Conservation (phyloP, 495 filamentous ascomycete genomes). For the Xylaria telfairii region DNA sequence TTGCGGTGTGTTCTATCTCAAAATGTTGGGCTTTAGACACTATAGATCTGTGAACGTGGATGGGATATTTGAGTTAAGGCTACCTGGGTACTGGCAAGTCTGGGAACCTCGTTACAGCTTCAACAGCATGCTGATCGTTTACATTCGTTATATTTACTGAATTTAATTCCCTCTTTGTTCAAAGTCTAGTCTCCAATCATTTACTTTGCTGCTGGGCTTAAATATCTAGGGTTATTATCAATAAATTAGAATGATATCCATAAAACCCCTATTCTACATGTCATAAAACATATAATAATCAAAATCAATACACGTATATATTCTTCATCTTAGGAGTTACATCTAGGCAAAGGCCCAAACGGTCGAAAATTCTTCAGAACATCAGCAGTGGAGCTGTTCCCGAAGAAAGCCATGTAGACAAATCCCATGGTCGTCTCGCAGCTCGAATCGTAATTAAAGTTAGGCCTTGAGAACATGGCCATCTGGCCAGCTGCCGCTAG, state of each 20-base stretch:
- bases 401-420: not conserved
- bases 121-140: not conserved
- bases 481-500: not conserved
- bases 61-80: not conserved
- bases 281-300: not conserved
- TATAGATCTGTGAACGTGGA: not conserved
- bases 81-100: not conserved
- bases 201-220: not conserved
- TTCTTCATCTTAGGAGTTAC: not conserved
- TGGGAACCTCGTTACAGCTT: not conserved
- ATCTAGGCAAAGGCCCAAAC: not conserved
- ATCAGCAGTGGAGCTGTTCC: not conserved
- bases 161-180: not conserved
- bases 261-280: not conserved
- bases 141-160: not conserved
- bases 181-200: not conserved
- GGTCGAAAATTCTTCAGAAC: not conserved
- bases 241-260: not conserved
- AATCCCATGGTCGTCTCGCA: not conserved
- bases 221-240: not conserved
- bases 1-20: not conserved
- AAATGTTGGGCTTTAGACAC: not conserved
- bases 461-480: not conserved
- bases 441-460: not conserved
- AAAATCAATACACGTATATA: not conserved